phyloP scores from a whole-genome alignment of 1,284 basidiomycete species.

The Termitomyces sp. region DNA sequence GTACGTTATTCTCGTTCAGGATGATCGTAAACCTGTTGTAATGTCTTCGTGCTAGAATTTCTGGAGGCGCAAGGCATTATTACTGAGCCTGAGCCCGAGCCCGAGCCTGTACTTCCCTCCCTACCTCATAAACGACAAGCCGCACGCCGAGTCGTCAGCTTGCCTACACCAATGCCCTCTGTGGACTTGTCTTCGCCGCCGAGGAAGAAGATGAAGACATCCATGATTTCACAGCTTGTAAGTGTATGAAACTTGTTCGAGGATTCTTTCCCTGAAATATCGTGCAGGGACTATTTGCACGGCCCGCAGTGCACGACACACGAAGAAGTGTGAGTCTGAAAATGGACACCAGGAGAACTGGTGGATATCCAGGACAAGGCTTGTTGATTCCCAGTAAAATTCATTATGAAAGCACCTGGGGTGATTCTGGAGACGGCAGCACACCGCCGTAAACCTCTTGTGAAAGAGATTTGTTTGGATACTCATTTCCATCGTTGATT shows the following conservation, averaged over 20 bases:
- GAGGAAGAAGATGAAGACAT: constrained; percentile 22
- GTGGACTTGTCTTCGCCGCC: constrained; percentile 19
- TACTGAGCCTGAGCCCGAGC: constrained; percentile 28
- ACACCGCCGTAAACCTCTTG: constrained; percentile 6
- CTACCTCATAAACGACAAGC: constrained; percentile 17
- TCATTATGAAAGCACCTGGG: constrained; percentile 4
- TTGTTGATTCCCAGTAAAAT: constrained; percentile 9
- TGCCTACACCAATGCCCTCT: constrained; percentile 21
- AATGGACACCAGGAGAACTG: constrained; percentile 2
- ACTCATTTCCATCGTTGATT: background rate
- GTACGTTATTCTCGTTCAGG: constrained; percentile 30
- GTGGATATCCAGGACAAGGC: constrained; percentile 10
- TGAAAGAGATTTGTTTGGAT: constrained; percentile 3
- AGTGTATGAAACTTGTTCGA: background rate
- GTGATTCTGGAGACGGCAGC: constrained; percentile 8
- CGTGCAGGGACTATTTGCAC: constrained; percentile 20
- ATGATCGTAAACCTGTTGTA: background rate
- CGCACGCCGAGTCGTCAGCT: constrained; percentile 31
- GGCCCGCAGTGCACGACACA: constrained; percentile 19
- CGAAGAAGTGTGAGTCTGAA: constrained; percentile 29
- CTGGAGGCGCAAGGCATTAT: constrained; percentile 42
- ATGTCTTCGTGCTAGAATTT: constrained; percentile 32
- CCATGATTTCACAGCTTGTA: constrained; percentile 18
- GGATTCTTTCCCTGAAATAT: background rate
- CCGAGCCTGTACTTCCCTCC: constrained; percentile 14